A percentile compares a stretch with the other conserved stretches of the same genome.
phyloP scores from a whole-genome alignment of 2,329 filamentous ascomycete species.

The Albifimbria verrucaria region DNA sequence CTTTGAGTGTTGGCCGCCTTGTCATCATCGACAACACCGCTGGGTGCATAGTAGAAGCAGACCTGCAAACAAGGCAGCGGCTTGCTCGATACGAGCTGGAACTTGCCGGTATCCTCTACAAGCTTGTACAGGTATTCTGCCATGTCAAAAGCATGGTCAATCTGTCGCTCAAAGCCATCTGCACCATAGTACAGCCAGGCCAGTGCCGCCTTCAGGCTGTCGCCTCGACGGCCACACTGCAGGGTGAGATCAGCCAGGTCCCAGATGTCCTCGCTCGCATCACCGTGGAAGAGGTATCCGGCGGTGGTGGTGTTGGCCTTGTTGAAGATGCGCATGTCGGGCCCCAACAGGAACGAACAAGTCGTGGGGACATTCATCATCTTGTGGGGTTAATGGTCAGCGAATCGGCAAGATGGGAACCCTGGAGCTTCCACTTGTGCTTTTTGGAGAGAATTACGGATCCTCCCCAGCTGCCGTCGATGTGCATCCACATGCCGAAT shows the following conservation, averaged over 20 bases:
- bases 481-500: slow-evolving; percentile 82
- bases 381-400: slow-evolving; percentile 91
- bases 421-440: slow-evolving; percentile 62
- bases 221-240: slow-evolving; percentile 85
- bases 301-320: slow-evolving; percentile 81
- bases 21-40: slow-evolving; percentile 42
- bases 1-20: slow-evolving; percentile 43
- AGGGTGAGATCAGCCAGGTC: slow-evolving; percentile 90
- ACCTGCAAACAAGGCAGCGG: slow-evolving; percentile 89
- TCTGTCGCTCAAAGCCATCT: slow-evolving; percentile 64
- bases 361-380: slow-evolving; percentile 92
- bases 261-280: slow-evolving; percentile 61
- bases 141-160: slow-evolving; percentile 70
- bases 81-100: slow-evolving; percentile 70
- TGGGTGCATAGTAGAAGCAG: slow-evolving; percentile 81
- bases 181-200: slow-evolving; percentile 88
- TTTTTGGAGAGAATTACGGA: slow-evolving; percentile 71
- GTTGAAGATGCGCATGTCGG: slow-evolving; percentile 75
- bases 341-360: slow-evolving; percentile 81
- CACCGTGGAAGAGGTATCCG: slow-evolving; percentile 77
- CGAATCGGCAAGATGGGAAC: slow-evolving; percentile 72
- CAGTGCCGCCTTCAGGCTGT: slow-evolving; percentile 82
- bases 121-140: slow-evolving; percentile 66
- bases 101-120: slow-evolving; percentile 53
- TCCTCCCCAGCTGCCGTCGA: slow-evolving; percentile 91